Conservation (phyloP, 1,284 basidiomycete genomes). For the Cutaneotrichosporon mucoides region DNA sequence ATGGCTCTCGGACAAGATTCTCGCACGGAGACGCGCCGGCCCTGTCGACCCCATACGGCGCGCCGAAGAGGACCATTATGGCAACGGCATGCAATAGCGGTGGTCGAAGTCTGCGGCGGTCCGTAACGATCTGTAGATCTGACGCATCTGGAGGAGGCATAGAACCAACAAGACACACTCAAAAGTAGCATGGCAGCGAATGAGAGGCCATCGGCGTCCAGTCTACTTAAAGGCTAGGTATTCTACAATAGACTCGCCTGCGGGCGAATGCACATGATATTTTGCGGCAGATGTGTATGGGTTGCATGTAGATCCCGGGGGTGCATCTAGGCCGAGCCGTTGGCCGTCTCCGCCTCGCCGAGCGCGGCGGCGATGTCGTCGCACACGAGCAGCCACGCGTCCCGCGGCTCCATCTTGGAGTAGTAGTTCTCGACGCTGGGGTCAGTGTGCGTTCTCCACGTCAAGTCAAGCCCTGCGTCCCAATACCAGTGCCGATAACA, state of each 20-base stretch:
- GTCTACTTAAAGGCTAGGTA: not conserved
- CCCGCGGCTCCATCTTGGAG: slow-evolving; percentile 43
- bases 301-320: too few relatives aligned
- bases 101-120: too few relatives aligned
- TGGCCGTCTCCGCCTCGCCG: slow-evolving; percentile 29
- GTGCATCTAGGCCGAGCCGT: slow-evolving; percentile 10
- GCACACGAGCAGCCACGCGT: slow-evolving; percentile 41
- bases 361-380: slow-evolving; percentile 38
- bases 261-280: too few relatives aligned
- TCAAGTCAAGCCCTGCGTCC: too few relatives aligned
- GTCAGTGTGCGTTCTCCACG: not conserved
- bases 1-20: slow-evolving; percentile 1
- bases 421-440: slow-evolving; percentile 43
- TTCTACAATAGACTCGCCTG: too few relatives aligned
- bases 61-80: not conserved
- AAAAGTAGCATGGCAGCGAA: too few relatives aligned
- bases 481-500: too few relatives aligned
- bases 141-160: too few relatives aligned
- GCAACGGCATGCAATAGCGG: not conserved
- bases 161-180: too few relatives aligned
- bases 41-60: not conserved
- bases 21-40: not conserved
- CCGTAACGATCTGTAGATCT: too few relatives aligned
- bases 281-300: not conserved
- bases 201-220: too few relatives aligned